These are phyloP conservation scores for Marasmius sp. DNA, from an alignment of 1,284 basidiomycete genomes.

Conservation along the genomic window DNA sequence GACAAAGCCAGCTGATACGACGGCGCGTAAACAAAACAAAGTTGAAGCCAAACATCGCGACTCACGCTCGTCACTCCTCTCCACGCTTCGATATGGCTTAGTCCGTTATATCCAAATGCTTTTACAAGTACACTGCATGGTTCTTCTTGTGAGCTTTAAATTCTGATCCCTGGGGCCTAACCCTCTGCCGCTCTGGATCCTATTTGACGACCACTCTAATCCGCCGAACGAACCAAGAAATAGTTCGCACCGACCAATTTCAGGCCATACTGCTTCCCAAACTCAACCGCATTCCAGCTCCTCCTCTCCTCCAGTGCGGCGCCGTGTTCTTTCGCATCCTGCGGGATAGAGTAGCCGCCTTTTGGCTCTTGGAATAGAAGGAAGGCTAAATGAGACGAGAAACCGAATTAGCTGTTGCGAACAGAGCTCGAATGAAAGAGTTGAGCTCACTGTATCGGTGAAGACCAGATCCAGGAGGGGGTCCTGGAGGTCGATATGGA, in stretches of 20 bases:
- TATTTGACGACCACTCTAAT: conserved; percentile 3
- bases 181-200: no score
- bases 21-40: no score
- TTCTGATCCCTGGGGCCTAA: no score
- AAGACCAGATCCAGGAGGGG: conserved; percentile 52
- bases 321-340: conserved; percentile 46
- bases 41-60: no score
- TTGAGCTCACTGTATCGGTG: conserved; percentile 56
- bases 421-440: conserved; percentile 1
- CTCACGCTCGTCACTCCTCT: no score
- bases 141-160: not conserved
- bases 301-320: conserved; percentile 45
- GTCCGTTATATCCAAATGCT: no score
- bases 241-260: conserved; percentile 63
- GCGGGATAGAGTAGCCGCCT: conserved; percentile 40
- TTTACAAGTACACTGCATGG: no score
- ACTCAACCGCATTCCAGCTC: conserved; percentile 53
- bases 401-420: not conserved
- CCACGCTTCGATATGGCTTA: no score
- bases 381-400: conserved; percentile 43
- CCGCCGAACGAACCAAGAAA: conserved; percentile 34
- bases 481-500: conserved; percentile 59
- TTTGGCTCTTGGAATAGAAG: conserved; percentile 62
- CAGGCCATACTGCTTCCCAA: conserved; percentile 52
- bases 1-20: no score